These are phyloP conservation scores for Fusarium pseudoanthophilum DNA, from an alignment of 2,329 filamentous ascomycete species.

Conservation along the genomic window DNA sequence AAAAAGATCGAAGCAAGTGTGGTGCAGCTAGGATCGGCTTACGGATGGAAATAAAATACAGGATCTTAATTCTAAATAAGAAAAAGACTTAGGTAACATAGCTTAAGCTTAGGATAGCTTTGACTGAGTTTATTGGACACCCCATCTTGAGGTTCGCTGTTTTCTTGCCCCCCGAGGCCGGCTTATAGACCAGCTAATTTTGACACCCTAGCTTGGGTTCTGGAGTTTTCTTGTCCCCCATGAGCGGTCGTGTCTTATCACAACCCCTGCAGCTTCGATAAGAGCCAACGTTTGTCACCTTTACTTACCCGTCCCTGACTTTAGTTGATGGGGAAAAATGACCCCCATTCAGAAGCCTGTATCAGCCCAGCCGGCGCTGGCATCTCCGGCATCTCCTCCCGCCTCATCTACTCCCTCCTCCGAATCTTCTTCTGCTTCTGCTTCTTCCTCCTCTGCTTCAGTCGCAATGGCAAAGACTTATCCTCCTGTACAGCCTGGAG, in stretches of 20 bases:
- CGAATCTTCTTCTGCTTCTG: constrained; percentile 16
- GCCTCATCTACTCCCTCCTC: constrained; percentile 25
- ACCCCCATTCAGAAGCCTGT: constrained; percentile 38
- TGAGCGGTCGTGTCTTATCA: constrained; percentile 26
- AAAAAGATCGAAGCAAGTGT: not conserved
- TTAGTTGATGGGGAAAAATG: constrained; percentile 38
- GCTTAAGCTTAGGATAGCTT: too few relatives aligned
- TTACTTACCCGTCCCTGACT: constrained; percentile 12
- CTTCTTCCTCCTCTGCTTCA: constrained; percentile 14
- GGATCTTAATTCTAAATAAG: too few relatives aligned
- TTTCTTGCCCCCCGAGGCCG: too few relatives aligned
- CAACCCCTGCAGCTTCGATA: constrained; percentile 31
- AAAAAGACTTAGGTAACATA: too few relatives aligned
- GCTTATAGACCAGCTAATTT: not conserved
- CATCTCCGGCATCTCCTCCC: constrained; percentile 39
- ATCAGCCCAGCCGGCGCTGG: constrained; percentile 40
- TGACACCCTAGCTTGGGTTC: not conserved
- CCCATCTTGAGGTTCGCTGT: too few relatives aligned
- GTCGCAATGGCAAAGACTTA: constrained; percentile 62
- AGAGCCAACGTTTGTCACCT: constrained; percentile 33
- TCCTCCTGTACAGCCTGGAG: constrained; percentile 86
- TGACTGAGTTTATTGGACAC: too few relatives aligned
- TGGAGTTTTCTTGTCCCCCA: not conserved
- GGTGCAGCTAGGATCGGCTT: too few relatives aligned
- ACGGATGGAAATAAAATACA: too few relatives aligned